Conservation (phyloP, 768 basidiomycete genomes). For the Xerocomellus amylosporus region DNA sequence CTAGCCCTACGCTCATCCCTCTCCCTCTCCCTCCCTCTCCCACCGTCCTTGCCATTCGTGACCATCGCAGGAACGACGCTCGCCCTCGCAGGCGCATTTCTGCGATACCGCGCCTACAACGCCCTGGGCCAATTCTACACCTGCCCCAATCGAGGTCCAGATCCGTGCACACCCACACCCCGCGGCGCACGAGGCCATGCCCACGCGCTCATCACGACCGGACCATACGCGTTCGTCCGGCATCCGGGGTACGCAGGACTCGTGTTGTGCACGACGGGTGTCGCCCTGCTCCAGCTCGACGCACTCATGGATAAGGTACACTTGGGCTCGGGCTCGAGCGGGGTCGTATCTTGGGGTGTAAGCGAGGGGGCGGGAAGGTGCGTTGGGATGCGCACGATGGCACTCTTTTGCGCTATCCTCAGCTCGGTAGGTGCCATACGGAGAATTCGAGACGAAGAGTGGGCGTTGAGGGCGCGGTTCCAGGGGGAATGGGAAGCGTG, state of each 20-base stretch:
- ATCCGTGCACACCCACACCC: neutral
- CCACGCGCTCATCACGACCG: slow-evolving; percentile 27
- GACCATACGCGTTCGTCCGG: slow-evolving; percentile 28
- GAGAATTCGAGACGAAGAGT: slow-evolving; percentile 14
- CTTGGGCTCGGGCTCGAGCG: neutral
- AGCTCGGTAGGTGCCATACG: slow-evolving; percentile 4
- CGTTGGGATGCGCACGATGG: slow-evolving; percentile 6
- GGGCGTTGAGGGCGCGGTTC: slow-evolving; percentile 10
- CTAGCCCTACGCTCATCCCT: neutral
- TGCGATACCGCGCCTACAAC: slow-evolving; percentile 35
- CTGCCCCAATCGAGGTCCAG: slow-evolving; percentile 7
- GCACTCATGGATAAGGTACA: neutral
- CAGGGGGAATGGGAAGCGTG: slow-evolving; percentile 33
- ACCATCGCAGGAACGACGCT: slow-evolving; percentile 38
- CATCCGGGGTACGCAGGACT: slow-evolving; percentile 36
- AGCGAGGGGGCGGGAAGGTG: slow-evolving; percentile 41
- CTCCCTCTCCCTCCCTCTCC: neutral
- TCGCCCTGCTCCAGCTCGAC: slow-evolving; percentile 14
- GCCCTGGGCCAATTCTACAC: slow-evolving; percentile 26
- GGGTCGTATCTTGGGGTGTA: neutral
- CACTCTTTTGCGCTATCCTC: slow-evolving; percentile 8
- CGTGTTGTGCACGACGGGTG: slow-evolving; percentile 23
- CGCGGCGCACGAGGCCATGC: neutral
- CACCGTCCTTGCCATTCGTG: neutral
- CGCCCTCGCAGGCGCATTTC: slow-evolving; percentile 39